A percentile compares a stretch with the other conserved stretches of the same genome.
phyloP scores from a whole-genome alignment of 2,329 filamentous ascomycete species.

The Plectosphaerella sp. region DNA sequence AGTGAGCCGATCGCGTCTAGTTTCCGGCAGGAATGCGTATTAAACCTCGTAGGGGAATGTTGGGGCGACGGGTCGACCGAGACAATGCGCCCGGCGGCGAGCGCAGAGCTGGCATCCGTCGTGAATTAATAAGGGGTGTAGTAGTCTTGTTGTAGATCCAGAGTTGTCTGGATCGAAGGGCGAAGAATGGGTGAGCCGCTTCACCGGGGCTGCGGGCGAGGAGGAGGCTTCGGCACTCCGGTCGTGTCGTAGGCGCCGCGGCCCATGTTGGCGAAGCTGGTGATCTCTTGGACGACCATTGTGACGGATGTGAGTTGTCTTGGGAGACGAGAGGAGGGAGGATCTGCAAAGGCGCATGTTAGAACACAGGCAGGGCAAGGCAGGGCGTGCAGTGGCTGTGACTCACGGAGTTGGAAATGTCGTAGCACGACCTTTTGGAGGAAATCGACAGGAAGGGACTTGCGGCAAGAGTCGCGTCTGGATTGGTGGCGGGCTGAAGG shows the following conservation, averaged over 20 bases:
- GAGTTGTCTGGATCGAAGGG: neutral
- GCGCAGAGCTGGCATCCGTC: constrained; percentile 6
- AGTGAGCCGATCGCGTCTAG: constrained; percentile 29
- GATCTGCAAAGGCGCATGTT: constrained; percentile 6
- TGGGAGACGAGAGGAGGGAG: neutral
- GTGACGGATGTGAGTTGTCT: constrained; percentile 9
- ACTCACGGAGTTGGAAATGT: constrained; percentile 12
- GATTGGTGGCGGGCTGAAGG: constrained; percentile 12
- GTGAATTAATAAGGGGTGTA: neutral
- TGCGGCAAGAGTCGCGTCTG: constrained; percentile 3
- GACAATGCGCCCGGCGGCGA: neutral
- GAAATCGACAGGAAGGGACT: constrained; percentile 5
- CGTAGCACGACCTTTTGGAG: constrained; percentile 11
- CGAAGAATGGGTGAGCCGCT: neutral
- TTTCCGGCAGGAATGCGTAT: constrained; percentile 27
- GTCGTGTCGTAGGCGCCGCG: constrained; percentile 49
- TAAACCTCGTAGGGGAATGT: constrained; percentile 23
- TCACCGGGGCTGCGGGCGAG: constrained; percentile 35
- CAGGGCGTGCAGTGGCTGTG: constrained; percentile 11
- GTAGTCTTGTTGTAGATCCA: neutral
- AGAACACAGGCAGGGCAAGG: constrained; percentile 1
- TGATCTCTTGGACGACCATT: constrained; percentile 29
- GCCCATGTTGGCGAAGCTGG: constrained; percentile 38
- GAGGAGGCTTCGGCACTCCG: constrained; percentile 42
- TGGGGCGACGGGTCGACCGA: neutral